Base-by-base conservation (phyloP, 2,329 filamentous ascomycete species). In the Lithohypha guttulata region DNA sequence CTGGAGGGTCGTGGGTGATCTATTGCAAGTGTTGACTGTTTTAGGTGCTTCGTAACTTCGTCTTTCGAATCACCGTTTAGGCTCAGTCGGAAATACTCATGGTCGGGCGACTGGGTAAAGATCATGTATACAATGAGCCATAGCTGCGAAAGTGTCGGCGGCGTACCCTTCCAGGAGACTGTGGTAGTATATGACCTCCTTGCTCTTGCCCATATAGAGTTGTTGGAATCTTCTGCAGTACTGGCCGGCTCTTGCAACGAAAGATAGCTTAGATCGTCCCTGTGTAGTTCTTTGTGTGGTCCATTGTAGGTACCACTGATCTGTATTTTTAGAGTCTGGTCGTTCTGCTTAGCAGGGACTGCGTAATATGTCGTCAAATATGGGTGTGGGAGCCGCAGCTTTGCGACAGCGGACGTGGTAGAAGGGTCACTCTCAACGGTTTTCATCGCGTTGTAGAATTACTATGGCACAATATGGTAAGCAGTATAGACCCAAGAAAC, bases 331-430 rank as follows among this genome's bases (percentile, higher is more conserved):
- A n/a, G n/a, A n/a, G n/a, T n/a, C n/a, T n/a, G n/a, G n/a, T n/a
- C n/a, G n/a, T n/a, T n/a, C n/a, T n/a, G n/a, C n/a, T n/a, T n/a
- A n/a, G n/a, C n/a, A n/a, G 30, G 15, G 15, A 33, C 18, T 1
- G 50, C 42, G 23, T 52, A 50, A 46, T 66, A 68, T 42, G 59
- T 51, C 2, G 64, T 67, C 26, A 68, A 55, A 34, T 61, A 69
- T 3, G 65, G 65, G 39, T 68, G 62, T 13, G 65, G 65, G 19
- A 68, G 59, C 8, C 30, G 30, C 5, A 33, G 30, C 18, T 33
- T 33, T 10, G 30, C 15, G 7, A 33, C 30, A 19, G 30, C 30
- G 9, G 30, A 33, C 5, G 18, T 18, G 5, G 30, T 18, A n/a
- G n/a, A n/a, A 19, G 15, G 27, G 27, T 10, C n/a, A 29, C 27